phyloP scores from a whole-genome alignment of 2,329 filamentous ascomycete species.

The Beauveria brongniartii region DNA sequence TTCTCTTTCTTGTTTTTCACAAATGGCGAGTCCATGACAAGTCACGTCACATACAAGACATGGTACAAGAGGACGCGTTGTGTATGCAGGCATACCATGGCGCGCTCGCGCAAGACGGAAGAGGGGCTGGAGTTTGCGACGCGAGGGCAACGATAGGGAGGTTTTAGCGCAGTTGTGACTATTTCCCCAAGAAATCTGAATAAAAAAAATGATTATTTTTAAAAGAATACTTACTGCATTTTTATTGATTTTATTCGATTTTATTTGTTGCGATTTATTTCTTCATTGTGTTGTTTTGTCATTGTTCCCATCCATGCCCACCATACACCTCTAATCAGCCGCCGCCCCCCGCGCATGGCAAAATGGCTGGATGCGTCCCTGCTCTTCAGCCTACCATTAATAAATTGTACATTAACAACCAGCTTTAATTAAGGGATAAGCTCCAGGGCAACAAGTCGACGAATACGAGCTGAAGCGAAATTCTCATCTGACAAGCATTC shows the following conservation, averaged over 20 bases:
- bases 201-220: background rate
- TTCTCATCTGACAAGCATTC: too few species aligned
- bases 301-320: background rate
- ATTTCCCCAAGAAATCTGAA: background rate
- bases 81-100: background rate
- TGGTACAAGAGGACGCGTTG: background rate
- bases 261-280: background rate
- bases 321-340: background rate
- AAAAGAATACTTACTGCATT: background rate
- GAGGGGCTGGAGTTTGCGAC: background rate
- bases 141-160: conserved; percentile 3
- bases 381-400: background rate
- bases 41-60: too few species aligned
- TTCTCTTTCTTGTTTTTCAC: too few species aligned
- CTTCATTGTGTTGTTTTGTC: background rate
- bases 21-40: too few species aligned
- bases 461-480: too few species aligned
- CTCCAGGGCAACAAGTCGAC: too few species aligned
- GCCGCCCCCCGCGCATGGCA: background rate
- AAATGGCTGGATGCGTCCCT: background rate
- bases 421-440: too few species aligned
- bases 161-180: background rate
- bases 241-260: background rate
- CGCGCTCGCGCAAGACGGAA: background rate
- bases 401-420: background rate